Evolutionary conservation across 1,284 basidiomycete species (phyloP).

Genomic region (Rhodofomes roseus): DNA sequence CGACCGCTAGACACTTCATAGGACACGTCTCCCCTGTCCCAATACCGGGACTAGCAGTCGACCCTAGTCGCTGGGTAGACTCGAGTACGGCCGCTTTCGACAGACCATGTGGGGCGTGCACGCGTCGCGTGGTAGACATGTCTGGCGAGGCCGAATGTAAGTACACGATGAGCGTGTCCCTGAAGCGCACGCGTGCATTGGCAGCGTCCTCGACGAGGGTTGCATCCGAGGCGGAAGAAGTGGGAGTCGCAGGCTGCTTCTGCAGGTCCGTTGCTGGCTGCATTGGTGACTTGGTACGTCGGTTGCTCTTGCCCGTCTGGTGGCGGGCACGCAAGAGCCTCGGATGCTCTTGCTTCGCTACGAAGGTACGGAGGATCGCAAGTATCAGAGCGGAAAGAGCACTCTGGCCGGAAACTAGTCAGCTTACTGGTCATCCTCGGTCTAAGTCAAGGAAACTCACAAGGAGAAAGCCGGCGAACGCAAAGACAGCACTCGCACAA

Average conservation of each 20-base stretch:
- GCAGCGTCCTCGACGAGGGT: not conserved
- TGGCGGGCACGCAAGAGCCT: not conserved
- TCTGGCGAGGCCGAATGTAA: not conserved
- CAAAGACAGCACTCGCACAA: conserved; percentile 7
- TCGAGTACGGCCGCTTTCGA: not conserved
- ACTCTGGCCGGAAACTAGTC: not conserved
- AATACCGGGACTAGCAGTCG: not conserved
- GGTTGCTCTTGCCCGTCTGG: not conserved
- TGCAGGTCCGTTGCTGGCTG: not conserved
- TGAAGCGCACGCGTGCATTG: not conserved
- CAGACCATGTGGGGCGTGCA: not conserved
- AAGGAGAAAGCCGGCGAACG: not conserved
- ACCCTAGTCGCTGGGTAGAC: not conserved
- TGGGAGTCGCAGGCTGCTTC: not conserved
- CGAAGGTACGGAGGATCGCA: not conserved
- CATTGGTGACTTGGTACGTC: not conserved
- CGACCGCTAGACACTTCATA: not conserved
- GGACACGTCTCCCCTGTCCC: too few species aligned
- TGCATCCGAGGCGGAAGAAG: not conserved
- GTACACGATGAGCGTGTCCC: not conserved
- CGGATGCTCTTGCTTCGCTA: not conserved
- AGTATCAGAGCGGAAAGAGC: not conserved
- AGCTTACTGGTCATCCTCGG: not conserved
- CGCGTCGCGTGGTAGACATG: not conserved
- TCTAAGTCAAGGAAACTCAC: not conserved